These are phyloP conservation scores for Eucalyptus coolabah DNA, from an alignment of 345 rosid species.

Conservation along the genomic window DNA sequence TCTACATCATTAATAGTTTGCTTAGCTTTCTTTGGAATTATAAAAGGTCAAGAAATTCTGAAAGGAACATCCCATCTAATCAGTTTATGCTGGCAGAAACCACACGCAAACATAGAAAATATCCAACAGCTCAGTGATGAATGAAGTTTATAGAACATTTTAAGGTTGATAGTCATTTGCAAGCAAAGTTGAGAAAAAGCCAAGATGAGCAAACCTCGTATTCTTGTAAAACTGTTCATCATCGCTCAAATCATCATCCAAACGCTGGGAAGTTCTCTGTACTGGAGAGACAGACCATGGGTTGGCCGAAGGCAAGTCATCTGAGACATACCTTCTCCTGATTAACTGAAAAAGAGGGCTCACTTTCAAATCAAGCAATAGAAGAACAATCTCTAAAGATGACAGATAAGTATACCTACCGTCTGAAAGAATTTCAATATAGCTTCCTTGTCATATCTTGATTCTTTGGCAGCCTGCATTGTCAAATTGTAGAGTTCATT, in stretches of 20 bases:
- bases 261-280: conserved; percentile 49
- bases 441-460: conserved; percentile 95
- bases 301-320: conserved; percentile 57
- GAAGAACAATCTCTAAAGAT: background rate
- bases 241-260: conserved; percentile 58
- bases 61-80: background rate
- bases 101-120: background rate
- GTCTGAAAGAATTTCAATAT: conserved; percentile 63
- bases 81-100: background rate
- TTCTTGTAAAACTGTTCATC: conserved; percentile 57
- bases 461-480: conserved; percentile 88
- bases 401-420: conserved; percentile 28
- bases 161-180: background rate
- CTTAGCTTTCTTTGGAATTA: background rate
- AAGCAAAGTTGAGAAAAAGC: background rate
- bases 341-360: conserved; percentile 47
- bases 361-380: background rate
- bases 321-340: conserved; percentile 89
- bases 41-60: background rate
- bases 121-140: background rate
- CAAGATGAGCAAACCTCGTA: conserved; percentile 32
- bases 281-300: conserved; percentile 67
- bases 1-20: background rate
- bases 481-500: background rate
- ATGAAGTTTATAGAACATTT: background rate